Evolutionary conservation across 2,329 filamentous ascomycete genomes (phyloP).

Genomic region (Cercospora nicotianae): DNA sequence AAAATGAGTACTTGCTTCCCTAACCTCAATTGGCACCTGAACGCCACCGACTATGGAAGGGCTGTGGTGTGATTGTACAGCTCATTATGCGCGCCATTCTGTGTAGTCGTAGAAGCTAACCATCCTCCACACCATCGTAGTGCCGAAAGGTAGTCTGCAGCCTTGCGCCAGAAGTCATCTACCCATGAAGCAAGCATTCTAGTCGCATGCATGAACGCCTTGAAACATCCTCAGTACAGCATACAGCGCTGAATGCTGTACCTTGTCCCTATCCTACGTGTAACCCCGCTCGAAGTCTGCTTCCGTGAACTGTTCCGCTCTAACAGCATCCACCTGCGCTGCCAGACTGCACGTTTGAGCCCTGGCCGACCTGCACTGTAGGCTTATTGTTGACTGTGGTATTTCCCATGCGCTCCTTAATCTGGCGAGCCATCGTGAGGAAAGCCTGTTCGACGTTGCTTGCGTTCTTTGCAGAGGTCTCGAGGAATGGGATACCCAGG

Average conservation of each 20-base stretch:
- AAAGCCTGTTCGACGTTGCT: slow-evolving; percentile 99
- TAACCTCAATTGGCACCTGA: slow-evolving; percentile 4
- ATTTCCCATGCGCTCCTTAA: slow-evolving; percentile 99
- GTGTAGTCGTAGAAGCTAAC: slow-evolving; percentile 23
- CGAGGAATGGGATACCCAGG: slow-evolving; percentile 97
- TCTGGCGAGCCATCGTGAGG: slow-evolving; percentile 99
- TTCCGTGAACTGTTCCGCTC: slow-evolving; percentile 1
- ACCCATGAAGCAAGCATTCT: slow-evolving; percentile 29
- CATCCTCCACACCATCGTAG: slow-evolving; percentile 20
- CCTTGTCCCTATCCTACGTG: slow-evolving; percentile 19
- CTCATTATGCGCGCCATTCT: slow-evolving; percentile 27
- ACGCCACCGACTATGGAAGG: slow-evolving; percentile 17
- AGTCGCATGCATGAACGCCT: slow-evolving; percentile 29
- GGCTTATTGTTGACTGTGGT: slow-evolving; percentile 98
- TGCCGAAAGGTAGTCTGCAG: slow-evolving; percentile 14
- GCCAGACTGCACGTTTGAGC: slow-evolving; percentile 87
- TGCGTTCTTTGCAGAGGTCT: slow-evolving; percentile 99
- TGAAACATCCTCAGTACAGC: slow-evolving; percentile 17
- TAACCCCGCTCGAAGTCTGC: not conserved
- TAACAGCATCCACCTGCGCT: slow-evolving; percentile 91
- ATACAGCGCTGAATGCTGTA: slow-evolving; percentile 20
- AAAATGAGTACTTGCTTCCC: not conserved
- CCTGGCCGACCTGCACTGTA: slow-evolving; percentile 91
- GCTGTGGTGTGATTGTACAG: slow-evolving; percentile 13
- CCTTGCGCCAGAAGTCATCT: slow-evolving; percentile 28